phyloP scores from a whole-genome alignment of 306 rosid species.

The Fagus sylvatica region DNA sequence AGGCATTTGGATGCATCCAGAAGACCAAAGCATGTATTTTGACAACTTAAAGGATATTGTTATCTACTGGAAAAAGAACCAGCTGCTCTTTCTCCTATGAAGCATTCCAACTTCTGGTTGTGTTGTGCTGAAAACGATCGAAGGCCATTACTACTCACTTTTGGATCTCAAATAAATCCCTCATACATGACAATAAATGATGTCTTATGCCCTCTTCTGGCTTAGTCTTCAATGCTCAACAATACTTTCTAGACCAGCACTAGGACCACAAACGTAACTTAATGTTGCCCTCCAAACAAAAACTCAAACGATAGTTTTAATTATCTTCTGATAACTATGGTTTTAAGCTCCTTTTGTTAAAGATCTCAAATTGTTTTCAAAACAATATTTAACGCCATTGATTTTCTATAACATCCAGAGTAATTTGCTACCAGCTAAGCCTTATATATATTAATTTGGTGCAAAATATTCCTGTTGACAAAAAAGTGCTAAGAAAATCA shows the following conservation, averaged over 20 bases:
- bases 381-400: neutral
- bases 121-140: neutral
- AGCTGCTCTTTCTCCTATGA: neutral
- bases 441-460: neutral
- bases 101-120: neutral
- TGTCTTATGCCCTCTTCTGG: neutral
- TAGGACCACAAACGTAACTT: neutral
- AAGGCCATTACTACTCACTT: neutral
- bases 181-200: neutral
- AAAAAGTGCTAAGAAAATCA: slow-evolving; percentile 13
- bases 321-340: too few species aligned
- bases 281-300: neutral
- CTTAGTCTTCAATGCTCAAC: neutral
- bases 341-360: neutral
- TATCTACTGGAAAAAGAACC: neutral
- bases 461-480: slow-evolving; percentile 13
- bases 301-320: neutral
- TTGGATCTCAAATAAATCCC: neutral
- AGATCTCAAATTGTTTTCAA: neutral
- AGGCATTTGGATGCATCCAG: neutral
- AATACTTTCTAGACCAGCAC: neutral
- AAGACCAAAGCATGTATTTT: neutral
- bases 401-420: neutral
- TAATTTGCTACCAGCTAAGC: neutral
- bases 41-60: neutral